Evolutionary conservation across 2,329 filamentous ascomycete species (phyloP), one percentile per base, ranked within the genome.

Genomic region (Amylocarpus encephaloides): DNA sequence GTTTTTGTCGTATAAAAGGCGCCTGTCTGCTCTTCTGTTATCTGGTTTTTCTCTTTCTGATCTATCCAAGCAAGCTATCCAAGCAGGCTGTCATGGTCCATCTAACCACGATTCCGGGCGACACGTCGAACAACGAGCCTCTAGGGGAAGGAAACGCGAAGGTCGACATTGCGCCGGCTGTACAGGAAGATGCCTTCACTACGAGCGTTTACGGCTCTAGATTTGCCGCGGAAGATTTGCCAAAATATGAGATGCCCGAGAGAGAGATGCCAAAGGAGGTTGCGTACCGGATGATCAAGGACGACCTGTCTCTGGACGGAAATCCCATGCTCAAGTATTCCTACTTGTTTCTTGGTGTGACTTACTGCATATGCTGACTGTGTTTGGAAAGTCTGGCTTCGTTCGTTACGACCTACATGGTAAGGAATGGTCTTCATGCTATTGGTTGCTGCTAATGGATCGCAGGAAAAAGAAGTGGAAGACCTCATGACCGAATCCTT

Each of bases 361-460:
- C 7, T n/a, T n/a, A 5, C 26, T 33, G 49, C 12, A 15, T 6
- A 5, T 26, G 33, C 19, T 42, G 22, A 43, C 7, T 47, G 3
- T 16, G 64, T 60, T 0, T 43, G 9, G 59, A 62, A 57, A 93
- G 88, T 69, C 71, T 97, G 62, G 91, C 92, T 29, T 91, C 85
- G 34, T 97, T 97, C 65, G 90, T 95, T 58, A 95, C 91, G 1
- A 96, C 92, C 1, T 96, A 94, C 74, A 96, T 95, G 90, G 86
- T 88, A 74, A 60, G 71, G 56, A 26, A 19, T 19, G 39, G 16
- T 22, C 41, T 39, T 19, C 22, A 29, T 9, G 16, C 13, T 16
- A n/a, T 38, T 29, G 19, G 15, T 38, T 45, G 15, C 22, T 39
- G 32, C 48, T 47, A 50, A 46, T 45, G n/a, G 12, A 1, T 5